Evolutionary conservation across 306 rosid genomes (phyloP).

Genomic region (Castanea sativa): DNA sequence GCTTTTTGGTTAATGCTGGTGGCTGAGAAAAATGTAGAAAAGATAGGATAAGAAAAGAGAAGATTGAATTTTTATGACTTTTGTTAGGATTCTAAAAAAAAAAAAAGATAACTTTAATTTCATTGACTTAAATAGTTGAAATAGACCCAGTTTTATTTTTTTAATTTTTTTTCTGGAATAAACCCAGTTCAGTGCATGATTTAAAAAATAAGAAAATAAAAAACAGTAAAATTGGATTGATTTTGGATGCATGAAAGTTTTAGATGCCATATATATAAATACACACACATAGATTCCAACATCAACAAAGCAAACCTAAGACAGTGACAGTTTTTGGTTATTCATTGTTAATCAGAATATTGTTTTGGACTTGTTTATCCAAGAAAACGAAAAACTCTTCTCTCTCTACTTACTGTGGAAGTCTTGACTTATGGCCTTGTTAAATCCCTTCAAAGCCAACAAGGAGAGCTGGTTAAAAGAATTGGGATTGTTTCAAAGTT

Average conservation of each 20-base stretch:
- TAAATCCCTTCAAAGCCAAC: neutral
- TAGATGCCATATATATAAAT: neutral
- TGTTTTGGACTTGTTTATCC: neutral
- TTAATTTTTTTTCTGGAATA: neutral
- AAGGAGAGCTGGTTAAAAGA: neutral
- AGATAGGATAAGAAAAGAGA: neutral
- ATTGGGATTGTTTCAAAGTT: neutral
- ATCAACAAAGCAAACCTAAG: neutral
- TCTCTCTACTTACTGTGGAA: neutral
- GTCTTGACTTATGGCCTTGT: neutral
- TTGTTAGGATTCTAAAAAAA: neutral
- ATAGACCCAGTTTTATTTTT: neutral
- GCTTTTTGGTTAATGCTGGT: slow-evolving; percentile 8
- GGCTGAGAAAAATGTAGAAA: slow-evolving; percentile 6
- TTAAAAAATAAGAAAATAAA: neutral
- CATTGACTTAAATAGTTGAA: too few relatives aligned
- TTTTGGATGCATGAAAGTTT: slow-evolving; percentile 5
- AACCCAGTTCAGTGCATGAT: neutral
- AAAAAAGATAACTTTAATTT: neutral
- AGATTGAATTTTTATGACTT: neutral
- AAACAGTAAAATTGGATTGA: neutral
- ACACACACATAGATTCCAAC: neutral
- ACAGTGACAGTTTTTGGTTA: neutral
- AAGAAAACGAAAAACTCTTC: neutral
- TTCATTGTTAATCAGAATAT: neutral